Evolutionary conservation across 441 rosid genomes (phyloP), one percentile per base, ranked within the genome.

Genomic region (Populus hybrid): DNA sequence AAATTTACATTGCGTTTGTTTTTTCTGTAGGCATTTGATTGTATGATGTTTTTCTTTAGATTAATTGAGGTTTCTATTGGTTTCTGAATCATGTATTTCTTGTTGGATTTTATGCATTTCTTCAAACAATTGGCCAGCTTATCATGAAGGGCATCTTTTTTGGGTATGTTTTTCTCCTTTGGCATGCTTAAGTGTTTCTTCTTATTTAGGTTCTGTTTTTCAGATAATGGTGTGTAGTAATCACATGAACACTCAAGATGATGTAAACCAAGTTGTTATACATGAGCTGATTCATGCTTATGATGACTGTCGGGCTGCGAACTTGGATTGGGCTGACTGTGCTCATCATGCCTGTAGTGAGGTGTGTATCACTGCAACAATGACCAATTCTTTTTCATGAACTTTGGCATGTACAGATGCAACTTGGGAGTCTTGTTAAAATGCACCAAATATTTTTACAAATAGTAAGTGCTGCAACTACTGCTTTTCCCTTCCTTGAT

Each of bases 341-440:
- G 96, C 97, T 77, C 99, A 96, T 78, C 98, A 95, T 89, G 97
- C 98, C 74, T 95, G 98, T 71, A 90, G 93, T 53, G 97, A 94
- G 99, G 99, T 94, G 80, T 12, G 61, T 24, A 8, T 74, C 18
- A 38, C 59, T 65, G 42, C 24, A 21, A 28, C 7, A 9, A 6
- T 34, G 24, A n/a, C 61, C 72, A 32, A 57, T 35, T 24, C 40
- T 57, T 19, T 64, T 70, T 16, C 19, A 26, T 11, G 19, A 67
- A 10, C 12, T 28, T 46, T 46, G 57, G 57, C 19, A 14, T 14
- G 18, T 46, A 4, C 57, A 46, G 57, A 46, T 46, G 18, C 57
- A 46, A 46, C 6, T 46, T 4, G 57, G 7, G 19, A 46, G 19
- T 46, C 57, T 14, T 14, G 19, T 46, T 46, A 46, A 46, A 46